Base-by-base conservation (phyloP, 225 moss, liverwort and hornwort genomes). In the Marchantia polymorpha region DNA sequence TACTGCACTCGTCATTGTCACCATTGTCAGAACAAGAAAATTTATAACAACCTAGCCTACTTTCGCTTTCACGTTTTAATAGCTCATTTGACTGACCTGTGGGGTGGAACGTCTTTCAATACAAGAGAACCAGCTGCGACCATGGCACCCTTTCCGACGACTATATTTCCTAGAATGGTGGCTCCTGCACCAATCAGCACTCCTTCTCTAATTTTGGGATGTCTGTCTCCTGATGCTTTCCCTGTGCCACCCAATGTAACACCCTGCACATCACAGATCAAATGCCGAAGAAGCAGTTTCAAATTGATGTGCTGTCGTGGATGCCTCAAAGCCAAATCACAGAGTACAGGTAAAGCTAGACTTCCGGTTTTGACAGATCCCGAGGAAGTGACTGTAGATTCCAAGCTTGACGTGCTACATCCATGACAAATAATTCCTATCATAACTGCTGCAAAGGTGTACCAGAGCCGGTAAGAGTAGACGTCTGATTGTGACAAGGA, bases 221-320 rank as follows among this genome's bases (percentile, higher is more conserved):
- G 96, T 59, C 96, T 87, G 76, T 96, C 96, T 30, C 96, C 96
- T 0, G 90, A 83, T 75, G 87, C 90, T 88, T 96, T 96, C 59
- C 96, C 96, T 58, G 96, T 96, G 73, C 96, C 96, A 89, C 96
- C 96, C 49, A 96, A 85, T n/a, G 96, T 96, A 54, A 96, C 96
- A 77, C 96, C 96, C 91, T 95, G 89, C 52, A 74, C 63, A 83
- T 73, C 47, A 69, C 27, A 83, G 23, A 39, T 39, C 5, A 2
- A 39, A 39, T 39, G 39, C 39, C 39, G 39, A 39, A 39, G 39
- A 39, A 39, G 3, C 39, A 39, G 3, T 39, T 39, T 39, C 39
- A 39, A 39, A 39, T 39, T 39, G 39, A 39, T 5, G 7, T 16
- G 61, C 8, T 61, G 22, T 23, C 61, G 23, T 22, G 6, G n/a